Percentiles rank a stretch among this genome's conserved stretches.
Evolutionary conservation across 2,329 filamentous ascomycete genomes (phyloP).

Genomic region (Verticillium tricorpus): DNA sequence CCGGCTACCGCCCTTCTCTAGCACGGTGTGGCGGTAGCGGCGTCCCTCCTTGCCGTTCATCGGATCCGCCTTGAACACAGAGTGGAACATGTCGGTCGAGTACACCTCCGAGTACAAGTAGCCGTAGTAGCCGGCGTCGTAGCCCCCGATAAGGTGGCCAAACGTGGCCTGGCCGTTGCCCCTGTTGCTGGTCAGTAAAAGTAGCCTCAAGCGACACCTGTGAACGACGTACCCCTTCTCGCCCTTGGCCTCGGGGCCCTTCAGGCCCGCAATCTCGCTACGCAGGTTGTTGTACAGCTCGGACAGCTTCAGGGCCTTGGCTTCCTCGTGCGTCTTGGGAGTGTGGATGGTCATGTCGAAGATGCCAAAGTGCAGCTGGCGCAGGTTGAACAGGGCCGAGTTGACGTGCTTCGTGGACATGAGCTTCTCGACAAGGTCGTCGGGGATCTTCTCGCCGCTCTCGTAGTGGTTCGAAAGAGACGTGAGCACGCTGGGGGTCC

Average conservation of each 20-base stretch:
- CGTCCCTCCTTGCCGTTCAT: constrained; percentile 73
- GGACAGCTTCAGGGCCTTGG: constrained; percentile 61
- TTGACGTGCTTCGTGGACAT: constrained; percentile 79
- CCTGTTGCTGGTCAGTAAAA: constrained; percentile 47
- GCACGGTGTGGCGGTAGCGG: constrained; percentile 71
- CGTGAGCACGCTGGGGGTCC: constrained; percentile 61
- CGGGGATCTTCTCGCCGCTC: constrained; percentile 64
- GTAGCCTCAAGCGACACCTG: not conserved
- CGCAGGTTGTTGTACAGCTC: constrained; percentile 69
- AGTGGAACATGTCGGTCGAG: constrained; percentile 81
- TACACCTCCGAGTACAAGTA: constrained; percentile 75
- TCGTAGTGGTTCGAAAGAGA: constrained; percentile 70
- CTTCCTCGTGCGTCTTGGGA: constrained; percentile 62
- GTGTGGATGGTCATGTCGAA: constrained; percentile 82
- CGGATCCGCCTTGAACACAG: constrained; percentile 71
- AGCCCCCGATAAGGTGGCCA: constrained; percentile 77
- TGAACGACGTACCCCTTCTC: constrained; percentile 41
- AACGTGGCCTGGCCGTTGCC: constrained; percentile 77
- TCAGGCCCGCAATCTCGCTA: constrained; percentile 65
- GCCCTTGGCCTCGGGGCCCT: constrained; percentile 66
- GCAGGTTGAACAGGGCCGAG: constrained; percentile 71
- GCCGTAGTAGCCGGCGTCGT: constrained; percentile 81
- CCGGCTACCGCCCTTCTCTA: constrained; percentile 72
- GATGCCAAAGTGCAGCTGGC: constrained; percentile 75
- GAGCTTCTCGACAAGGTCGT: constrained; percentile 68